Conservation (phyloP, 495 filamentous ascomycete species). For the Aspergillus bertholletiae region DNA sequence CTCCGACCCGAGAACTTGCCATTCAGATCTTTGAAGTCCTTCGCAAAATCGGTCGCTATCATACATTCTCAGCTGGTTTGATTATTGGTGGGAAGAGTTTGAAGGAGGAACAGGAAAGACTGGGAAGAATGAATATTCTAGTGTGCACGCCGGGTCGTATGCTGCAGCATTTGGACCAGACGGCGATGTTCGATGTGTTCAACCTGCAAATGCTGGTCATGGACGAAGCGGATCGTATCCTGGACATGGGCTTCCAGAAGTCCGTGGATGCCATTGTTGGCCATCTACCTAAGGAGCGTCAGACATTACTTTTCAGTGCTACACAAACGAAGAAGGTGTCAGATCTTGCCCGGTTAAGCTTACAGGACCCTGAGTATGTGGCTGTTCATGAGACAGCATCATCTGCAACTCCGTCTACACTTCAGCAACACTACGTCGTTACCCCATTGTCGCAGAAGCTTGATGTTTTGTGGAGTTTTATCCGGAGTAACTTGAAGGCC, state of each 20-base stretch:
- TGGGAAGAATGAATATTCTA: slow-evolving; percentile 94
- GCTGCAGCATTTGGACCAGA: slow-evolving; percentile 95
- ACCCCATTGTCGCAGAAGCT: slow-evolving; percentile 83
- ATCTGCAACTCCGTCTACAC: slow-evolving; percentile 74
- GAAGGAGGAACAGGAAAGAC: slow-evolving; percentile 79
- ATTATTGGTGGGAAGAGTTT: slow-evolving; percentile 94
- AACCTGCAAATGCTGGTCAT: slow-evolving; percentile 91
- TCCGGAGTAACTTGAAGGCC: slow-evolving; percentile 78
- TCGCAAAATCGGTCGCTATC: slow-evolving; percentile 82
- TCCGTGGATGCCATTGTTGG: slow-evolving; percentile 92
- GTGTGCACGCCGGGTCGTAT: slow-evolving; percentile 95
- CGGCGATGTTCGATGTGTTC: slow-evolving; percentile 81
- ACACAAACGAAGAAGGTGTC: slow-evolving; percentile 94
- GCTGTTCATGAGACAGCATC: slow-evolving; percentile 82
- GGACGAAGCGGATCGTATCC: slow-evolving; percentile 93
- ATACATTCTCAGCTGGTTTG: slow-evolving; percentile 88
- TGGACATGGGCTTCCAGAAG: slow-evolving; percentile 96
- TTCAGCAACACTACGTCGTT: slow-evolving; percentile 89
- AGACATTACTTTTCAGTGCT: slow-evolving; percentile 93
- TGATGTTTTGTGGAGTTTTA: slow-evolving; percentile 87
- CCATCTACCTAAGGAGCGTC: slow-evolving; percentile 80
- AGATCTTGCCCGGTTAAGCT: slow-evolving; percentile 82
- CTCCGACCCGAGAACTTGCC: slow-evolving; percentile 90
- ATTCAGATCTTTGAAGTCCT: slow-evolving; percentile 97
- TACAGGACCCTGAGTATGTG: slow-evolving; percentile 91